These are phyloP conservation scores for Ustilago sp. DNA, from an alignment of 1,284 basidiomycete genomes.

Conservation along the genomic window DNA sequence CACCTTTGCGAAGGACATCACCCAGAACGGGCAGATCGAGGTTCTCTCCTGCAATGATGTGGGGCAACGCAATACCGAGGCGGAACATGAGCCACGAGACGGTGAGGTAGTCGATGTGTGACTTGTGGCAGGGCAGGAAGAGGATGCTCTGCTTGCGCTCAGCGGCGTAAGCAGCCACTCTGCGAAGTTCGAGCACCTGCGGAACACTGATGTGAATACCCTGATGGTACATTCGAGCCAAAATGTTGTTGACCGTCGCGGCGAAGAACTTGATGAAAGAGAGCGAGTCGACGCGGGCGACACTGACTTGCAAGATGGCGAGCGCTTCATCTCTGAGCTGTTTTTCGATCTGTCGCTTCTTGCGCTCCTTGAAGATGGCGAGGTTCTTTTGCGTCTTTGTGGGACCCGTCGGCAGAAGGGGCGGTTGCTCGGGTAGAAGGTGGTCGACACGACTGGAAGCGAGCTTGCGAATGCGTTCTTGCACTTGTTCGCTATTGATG, in stretches of 20 bases:
- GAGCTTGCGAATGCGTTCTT: conserved; percentile 54
- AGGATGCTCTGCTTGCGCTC: conserved; percentile 68
- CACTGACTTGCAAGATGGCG: conserved; percentile 52
- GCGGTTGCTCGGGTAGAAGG: conserved; percentile 42
- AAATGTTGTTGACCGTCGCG: conserved; percentile 68
- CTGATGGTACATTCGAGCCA: conserved; percentile 69
- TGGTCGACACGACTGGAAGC: conserved; percentile 51
- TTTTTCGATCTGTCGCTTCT: conserved; percentile 57
- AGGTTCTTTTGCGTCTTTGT: conserved; percentile 49
- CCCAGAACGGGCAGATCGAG: conserved; percentile 69
- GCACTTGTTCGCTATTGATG: conserved; percentile 58
- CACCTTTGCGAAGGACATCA: conserved; percentile 66
- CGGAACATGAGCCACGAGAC: conserved; percentile 68
- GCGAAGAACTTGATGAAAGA: conserved; percentile 56
- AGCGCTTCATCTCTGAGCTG: conserved; percentile 59
- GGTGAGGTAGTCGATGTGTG: conserved; percentile 68
- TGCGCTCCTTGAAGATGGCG: conserved; percentile 52
- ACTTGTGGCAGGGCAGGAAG: conserved; percentile 70
- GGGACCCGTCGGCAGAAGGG: conserved; percentile 28
- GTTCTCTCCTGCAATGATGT: conserved; percentile 70
- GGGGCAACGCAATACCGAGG: conserved; percentile 68
- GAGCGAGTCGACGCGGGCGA: conserved; percentile 59
- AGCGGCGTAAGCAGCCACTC: conserved; percentile 65
- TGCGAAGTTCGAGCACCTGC: conserved; percentile 63
- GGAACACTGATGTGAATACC: conserved; percentile 65